Percentiles rank a stretch among this genome's conserved stretches.
Conservation (phyloP, 805 yeast species). For the Wickerhamiella azymoides region DNA sequence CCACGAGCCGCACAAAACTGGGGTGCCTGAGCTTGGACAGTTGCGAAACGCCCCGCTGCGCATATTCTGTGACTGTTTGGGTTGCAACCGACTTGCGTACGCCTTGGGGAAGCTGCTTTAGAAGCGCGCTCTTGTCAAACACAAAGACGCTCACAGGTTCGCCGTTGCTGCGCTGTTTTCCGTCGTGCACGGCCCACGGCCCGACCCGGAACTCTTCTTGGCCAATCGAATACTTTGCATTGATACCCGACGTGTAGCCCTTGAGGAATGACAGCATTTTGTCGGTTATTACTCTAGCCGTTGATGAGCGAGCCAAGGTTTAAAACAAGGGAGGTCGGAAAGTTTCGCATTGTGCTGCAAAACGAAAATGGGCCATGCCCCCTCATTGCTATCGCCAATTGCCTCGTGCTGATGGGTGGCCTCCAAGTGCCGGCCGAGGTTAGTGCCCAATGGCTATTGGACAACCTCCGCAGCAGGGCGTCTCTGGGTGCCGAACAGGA, state of each 20-base stretch:
- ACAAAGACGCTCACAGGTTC: constrained; percentile 62
- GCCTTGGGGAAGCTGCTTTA: constrained; percentile 24
- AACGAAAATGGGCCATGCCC: constrained; percentile 85
- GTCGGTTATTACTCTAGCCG: neutral
- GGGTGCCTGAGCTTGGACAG: constrained; percentile 83
- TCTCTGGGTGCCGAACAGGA: too few species aligned
- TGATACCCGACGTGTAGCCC: constrained; percentile 21
- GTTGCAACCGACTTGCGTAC: constrained; percentile 30
- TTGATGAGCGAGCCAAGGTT: neutral
- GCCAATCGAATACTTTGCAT: constrained; percentile 46
- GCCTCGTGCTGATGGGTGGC: constrained; percentile 40
- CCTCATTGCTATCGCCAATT: constrained; percentile 59
- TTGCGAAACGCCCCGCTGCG: constrained; percentile 54
- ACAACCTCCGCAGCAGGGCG: neutral
- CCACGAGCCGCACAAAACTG: constrained; percentile 64
- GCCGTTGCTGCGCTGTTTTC: constrained; percentile 41
- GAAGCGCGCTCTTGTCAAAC: constrained; percentile 68
- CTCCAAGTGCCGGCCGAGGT: constrained; percentile 6
- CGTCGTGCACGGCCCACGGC: constrained; percentile 78
- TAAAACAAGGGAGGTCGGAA: neutral
- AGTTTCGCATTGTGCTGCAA: constrained; percentile 44
- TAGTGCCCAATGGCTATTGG: neutral
- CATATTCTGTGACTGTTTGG: constrained; percentile 50
- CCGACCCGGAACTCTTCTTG: constrained; percentile 59
- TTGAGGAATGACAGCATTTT: constrained; percentile 20